Conservation (phyloP, 495 filamentous ascomycete species). For the Annulohypoxylon moriforme region DNA sequence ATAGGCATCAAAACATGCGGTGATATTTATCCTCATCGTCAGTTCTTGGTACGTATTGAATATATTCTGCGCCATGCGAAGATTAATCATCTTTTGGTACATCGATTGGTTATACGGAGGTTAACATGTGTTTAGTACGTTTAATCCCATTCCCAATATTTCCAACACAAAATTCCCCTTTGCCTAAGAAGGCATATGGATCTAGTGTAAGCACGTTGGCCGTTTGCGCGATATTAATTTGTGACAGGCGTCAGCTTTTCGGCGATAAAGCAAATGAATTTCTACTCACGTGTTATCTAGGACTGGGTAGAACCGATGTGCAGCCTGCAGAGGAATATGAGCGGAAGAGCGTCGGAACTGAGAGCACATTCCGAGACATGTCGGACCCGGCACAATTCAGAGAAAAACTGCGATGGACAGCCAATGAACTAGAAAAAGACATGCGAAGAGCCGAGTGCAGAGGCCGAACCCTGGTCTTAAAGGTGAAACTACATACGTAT, state of each 20-base stretch:
- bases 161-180: constrained; percentile 13
- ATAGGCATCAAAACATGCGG: constrained; percentile 91
- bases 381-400: constrained; percentile 73
- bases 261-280: constrained; percentile 93
- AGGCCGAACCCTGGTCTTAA: constrained; percentile 88
- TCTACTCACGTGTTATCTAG: constrained; percentile 83
- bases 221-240: constrained; percentile 9
- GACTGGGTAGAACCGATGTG: constrained; percentile 87
- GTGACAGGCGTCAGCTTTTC: constrained; percentile 69
- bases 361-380: constrained; percentile 90
- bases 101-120: neutral
- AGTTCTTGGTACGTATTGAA: constrained; percentile 63
- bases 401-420: constrained; percentile 79
- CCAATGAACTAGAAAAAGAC: constrained; percentile 91
- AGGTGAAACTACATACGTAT: constrained; percentile 94
- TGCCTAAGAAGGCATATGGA: neutral
- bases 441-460: constrained; percentile 82
- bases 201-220: neutral
- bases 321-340: constrained; percentile 91
- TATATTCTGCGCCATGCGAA: neutral
- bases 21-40: constrained; percentile 82
- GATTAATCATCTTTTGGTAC: no score
- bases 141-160: constrained; percentile 2
- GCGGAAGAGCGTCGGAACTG: constrained; percentile 92
- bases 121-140: constrained; percentile 34